Conservation (phyloP, 306 rosid genomes). For the Nissolia schottii region DNA sequence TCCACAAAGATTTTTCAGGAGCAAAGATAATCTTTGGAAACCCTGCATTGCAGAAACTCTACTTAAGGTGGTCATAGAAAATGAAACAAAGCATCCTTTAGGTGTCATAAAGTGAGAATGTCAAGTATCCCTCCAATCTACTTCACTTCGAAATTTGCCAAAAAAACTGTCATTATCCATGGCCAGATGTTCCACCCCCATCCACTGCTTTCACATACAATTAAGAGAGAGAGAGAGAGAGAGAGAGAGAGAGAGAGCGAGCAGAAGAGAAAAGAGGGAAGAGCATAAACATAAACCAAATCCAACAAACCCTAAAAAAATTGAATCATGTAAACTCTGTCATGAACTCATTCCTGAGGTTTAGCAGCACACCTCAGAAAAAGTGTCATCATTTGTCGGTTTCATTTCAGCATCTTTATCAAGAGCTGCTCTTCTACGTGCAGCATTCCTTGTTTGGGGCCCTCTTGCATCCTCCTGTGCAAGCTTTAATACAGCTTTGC, state of each 20-base stretch:
- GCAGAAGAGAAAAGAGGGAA: neutral
- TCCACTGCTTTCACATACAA: neutral
- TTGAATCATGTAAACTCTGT: neutral
- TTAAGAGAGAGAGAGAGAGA: neutral
- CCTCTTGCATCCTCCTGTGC: constrained; percentile 70
- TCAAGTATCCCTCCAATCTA: neutral
- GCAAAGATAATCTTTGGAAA: neutral
- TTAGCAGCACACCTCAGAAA: constrained; percentile 68
- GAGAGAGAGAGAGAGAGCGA: neutral
- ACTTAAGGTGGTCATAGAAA: neutral
- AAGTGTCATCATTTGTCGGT: constrained; percentile 66
- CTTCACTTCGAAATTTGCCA: neutral
- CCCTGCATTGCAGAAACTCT: neutral
- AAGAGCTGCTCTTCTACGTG: constrained; percentile 62
- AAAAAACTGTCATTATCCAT: neutral
- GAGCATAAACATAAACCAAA: neutral
- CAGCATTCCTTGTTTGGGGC: constrained; percentile 79
- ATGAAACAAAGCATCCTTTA: neutral
- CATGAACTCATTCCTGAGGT: neutral
- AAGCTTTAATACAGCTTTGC: constrained; percentile 84
- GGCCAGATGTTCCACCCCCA: neutral
- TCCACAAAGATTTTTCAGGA: neutral
- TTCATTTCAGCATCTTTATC: constrained; percentile 75
- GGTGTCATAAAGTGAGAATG: neutral
- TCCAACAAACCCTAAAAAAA: neutral